Conservation (phyloP, 495 filamentous ascomycete genomes). For the Penicillium soppii region DNA sequence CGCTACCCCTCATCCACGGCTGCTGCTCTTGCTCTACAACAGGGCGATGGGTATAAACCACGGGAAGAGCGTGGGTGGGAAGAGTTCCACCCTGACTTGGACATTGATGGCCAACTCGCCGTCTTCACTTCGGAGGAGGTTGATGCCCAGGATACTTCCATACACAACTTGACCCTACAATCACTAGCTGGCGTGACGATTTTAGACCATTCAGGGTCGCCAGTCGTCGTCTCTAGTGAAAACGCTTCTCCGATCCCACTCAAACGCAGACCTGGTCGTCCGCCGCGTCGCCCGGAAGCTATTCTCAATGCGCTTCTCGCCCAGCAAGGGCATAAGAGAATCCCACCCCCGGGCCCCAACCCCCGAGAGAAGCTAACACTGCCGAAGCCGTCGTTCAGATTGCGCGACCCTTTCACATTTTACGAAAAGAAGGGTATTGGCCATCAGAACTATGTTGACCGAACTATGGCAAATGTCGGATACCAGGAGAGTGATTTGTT, state of each 20-base stretch:
- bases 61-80: slow-evolving; percentile 95
- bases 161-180: slow-evolving; percentile 22
- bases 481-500: slow-evolving; percentile 94
- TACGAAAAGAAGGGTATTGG: slow-evolving; percentile 62
- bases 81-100: slow-evolving; percentile 93
- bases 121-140: slow-evolving; percentile 82
- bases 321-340: slow-evolving; percentile 56
- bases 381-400: slow-evolving; percentile 59
- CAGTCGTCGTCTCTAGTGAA: slow-evolving; percentile 17
- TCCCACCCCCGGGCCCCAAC: slow-evolving; percentile 64
- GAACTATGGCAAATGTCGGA: slow-evolving; percentile 88
- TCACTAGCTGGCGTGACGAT: slow-evolving; percentile 25
- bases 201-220: slow-evolving; percentile 16
- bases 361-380: slow-evolving; percentile 65
- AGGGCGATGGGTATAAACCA: slow-evolving; percentile 94
- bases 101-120: slow-evolving; percentile 75
- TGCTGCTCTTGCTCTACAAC: slow-evolving; percentile 77
- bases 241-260: slow-evolving; percentile 37
- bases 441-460: slow-evolving; percentile 75
- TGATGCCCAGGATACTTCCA: slow-evolving; percentile 58
- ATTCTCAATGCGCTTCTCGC: slow-evolving; percentile 60
- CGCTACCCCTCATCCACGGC: slow-evolving; percentile 79
- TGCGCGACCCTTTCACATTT: slow-evolving; percentile 57
- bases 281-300: slow-evolving; percentile 57
- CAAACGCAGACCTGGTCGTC: slow-evolving; percentile 63